Evolutionary conservation across 352 stramenopile genomes (phyloP).

Genomic region (Halophytophthora polymorphica): DNA sequence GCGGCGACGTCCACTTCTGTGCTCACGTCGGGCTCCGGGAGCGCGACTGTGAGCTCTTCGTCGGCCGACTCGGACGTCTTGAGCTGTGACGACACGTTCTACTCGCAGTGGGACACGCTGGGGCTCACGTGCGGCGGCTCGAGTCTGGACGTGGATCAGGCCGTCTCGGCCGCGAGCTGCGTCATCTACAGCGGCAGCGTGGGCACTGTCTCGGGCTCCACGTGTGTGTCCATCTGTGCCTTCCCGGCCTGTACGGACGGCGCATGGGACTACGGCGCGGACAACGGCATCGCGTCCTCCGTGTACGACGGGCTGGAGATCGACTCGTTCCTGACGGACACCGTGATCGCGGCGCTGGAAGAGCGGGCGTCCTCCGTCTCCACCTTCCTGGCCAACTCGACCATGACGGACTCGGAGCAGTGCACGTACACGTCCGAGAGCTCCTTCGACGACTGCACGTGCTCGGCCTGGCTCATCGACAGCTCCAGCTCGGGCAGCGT

Average conservation of each 20-base stretch:
- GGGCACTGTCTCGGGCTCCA: constrained; percentile 38
- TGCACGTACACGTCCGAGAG: constrained; percentile 58
- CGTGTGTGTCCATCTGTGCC: constrained; percentile 77
- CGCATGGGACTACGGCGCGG: constrained; percentile 55
- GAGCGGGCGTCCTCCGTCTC: constrained; percentile 38
- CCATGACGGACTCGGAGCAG: constrained; percentile 51
- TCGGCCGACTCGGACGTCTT: constrained; percentile 37
- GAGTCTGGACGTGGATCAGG: constrained; percentile 47
- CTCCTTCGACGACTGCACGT: constrained; percentile 69
- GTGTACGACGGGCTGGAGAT: constrained; percentile 57
- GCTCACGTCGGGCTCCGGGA: constrained; percentile 7
- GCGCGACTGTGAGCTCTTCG: constrained; percentile 1
- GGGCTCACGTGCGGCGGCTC: constrained; percentile 55
- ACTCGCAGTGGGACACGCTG: constrained; percentile 68
- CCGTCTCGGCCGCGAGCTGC: constrained; percentile 50
- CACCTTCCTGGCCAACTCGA: constrained; percentile 58
- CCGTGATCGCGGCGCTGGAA: constrained; percentile 38
- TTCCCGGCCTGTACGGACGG: constrained; percentile 65
- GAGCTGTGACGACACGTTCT: constrained; percentile 75
- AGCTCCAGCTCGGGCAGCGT: constrained; percentile 28
- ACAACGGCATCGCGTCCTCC: constrained; percentile 62
- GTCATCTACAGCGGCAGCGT: constrained; percentile 78
- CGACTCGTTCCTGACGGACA: constrained; percentile 50
- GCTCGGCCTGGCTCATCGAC: constrained; percentile 55
- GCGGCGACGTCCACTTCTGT: constrained; percentile 18